phyloP scores from a whole-genome alignment of 345 rosid species.

The Atalantia buxifolia region DNA sequence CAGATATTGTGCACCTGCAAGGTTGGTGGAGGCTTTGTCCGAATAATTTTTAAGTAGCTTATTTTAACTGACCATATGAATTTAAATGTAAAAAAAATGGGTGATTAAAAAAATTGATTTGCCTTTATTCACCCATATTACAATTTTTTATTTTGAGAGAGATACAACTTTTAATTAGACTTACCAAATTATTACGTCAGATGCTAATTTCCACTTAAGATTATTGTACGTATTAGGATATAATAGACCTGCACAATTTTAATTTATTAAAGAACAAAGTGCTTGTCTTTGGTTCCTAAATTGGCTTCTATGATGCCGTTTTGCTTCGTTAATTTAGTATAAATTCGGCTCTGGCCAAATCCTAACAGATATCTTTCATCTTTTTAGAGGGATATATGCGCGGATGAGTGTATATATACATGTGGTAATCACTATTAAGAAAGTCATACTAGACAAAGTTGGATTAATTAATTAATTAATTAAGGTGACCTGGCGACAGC shows the following conservation, averaged over 20 bases:
- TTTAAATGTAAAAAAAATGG: too few relatives aligned
- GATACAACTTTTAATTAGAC: neutral
- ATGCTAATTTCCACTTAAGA: conserved; percentile 5
- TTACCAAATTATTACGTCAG: neutral
- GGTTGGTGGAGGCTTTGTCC: too few relatives aligned
- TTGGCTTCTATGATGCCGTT: neutral
- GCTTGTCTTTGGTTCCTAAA: neutral
- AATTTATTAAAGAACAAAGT: conserved; percentile 2
- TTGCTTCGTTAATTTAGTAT: neutral
- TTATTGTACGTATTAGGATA: neutral
- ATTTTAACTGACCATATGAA: too few relatives aligned
- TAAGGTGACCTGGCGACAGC: neutral
- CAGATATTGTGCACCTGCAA: too few relatives aligned
- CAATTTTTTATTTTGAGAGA: too few relatives aligned
- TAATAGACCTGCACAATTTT: neutral
- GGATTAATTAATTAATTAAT: neutral
- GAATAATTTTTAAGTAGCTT: too few relatives aligned
- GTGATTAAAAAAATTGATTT: too few relatives aligned
- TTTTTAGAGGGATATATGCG: neutral
- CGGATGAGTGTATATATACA: too few relatives aligned
- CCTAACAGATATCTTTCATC: neutral
- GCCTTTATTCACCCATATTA: too few relatives aligned
- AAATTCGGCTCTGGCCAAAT: neutral
- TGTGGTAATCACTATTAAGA: neutral
- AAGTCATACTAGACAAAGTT: neutral